phyloP scores from a whole-genome alignment of 305 asterid genomes.

The Striga hermonthica region DNA sequence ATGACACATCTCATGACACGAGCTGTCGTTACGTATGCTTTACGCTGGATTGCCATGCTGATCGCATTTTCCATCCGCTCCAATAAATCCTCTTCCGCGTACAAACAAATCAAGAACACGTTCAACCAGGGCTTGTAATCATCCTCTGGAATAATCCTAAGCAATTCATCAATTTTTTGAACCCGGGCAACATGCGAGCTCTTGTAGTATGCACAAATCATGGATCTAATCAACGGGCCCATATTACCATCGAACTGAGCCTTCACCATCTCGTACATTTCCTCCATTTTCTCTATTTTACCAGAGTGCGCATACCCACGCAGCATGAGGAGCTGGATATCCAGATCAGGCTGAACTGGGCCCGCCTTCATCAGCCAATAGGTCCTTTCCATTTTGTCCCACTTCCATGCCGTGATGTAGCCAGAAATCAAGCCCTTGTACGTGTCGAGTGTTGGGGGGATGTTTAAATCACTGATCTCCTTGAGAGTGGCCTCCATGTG shows the following conservation, averaged over 20 bases:
- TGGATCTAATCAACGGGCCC: slow-evolving; percentile 46
- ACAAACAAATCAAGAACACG: slow-evolving; percentile 56
- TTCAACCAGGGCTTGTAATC: slow-evolving; percentile 70
- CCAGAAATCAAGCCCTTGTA: slow-evolving; percentile 65
- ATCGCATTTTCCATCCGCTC: slow-evolving; percentile 67
- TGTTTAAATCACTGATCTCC: slow-evolving; percentile 49
- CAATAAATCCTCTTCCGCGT: slow-evolving; percentile 62
- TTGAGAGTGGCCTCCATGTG: slow-evolving; percentile 64
- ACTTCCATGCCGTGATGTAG: slow-evolving; percentile 80
- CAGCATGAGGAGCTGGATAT: slow-evolving; percentile 61
- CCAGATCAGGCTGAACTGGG: slow-evolving; percentile 41
- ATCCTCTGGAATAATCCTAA: slow-evolving; percentile 45
- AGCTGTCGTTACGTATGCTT: slow-evolving; percentile 40
- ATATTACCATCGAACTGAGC: slow-evolving; percentile 41
- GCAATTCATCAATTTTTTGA: slow-evolving; percentile 55
- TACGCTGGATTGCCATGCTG: slow-evolving; percentile 53
- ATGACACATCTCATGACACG: slow-evolving; percentile 55
- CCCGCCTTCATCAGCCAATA: slow-evolving; percentile 52
- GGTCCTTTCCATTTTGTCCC: slow-evolving; percentile 73
- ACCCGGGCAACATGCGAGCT: slow-evolving; percentile 53
- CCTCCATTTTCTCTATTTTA: slow-evolving; percentile 74
- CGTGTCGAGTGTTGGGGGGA: slow-evolving; percentile 49
- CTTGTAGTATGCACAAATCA: slow-evolving; percentile 66
- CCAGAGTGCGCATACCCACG: slow-evolving; percentile 76
- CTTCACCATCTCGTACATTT: slow-evolving; percentile 51